Percentiles rank a stretch among this genome's conserved stretches.
Evolutionary conservation across 2,329 filamentous ascomycete genomes (phyloP).

Genomic region (Aspergillus sp.): DNA sequence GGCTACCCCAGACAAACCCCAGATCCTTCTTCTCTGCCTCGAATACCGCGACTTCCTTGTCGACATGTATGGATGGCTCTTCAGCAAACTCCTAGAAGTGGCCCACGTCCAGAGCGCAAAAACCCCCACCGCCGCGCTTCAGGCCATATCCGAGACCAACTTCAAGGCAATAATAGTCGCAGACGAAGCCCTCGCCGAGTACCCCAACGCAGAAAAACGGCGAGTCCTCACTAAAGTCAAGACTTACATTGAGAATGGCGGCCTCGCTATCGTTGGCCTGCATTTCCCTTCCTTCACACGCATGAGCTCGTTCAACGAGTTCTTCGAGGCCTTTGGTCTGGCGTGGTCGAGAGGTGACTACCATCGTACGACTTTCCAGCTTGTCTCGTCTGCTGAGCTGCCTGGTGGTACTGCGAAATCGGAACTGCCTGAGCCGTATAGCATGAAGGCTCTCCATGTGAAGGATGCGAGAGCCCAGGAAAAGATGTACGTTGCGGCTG

Average conservation of each 20-base stretch:
- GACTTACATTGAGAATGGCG: constrained; percentile 1
- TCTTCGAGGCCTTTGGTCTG: constrained; percentile 12
- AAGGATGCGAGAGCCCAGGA: constrained; percentile 22
- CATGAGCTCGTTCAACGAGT: too few relatives aligned
- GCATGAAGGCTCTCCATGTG: constrained; percentile 32
- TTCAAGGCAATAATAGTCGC: constrained; percentile 12
- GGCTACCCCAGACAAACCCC: too few relatives aligned
- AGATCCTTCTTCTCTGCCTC: constrained; percentile 14
- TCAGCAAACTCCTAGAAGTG: neutral
- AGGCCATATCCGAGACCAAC: neutral
- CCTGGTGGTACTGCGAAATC: neutral
- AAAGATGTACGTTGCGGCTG: constrained; percentile 25
- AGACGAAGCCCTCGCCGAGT: constrained; percentile 9
- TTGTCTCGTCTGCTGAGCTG: constrained; percentile 6
- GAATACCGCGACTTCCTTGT: constrained; percentile 1
- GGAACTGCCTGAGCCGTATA: constrained; percentile 22
- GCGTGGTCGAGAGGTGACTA: constrained; percentile 13
- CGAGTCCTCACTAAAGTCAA: neutral
- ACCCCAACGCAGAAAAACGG: neutral
- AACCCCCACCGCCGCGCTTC: constrained; percentile 1
- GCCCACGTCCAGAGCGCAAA: neutral
- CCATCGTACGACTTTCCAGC: constrained; percentile 5
- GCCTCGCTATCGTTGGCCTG: constrained; percentile 4
- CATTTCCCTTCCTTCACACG: neutral
- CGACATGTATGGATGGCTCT: neutral